Evolutionary conservation across 2,329 filamentous ascomycete species (phyloP).

Genomic region (Alternaria conjuncta): DNA sequence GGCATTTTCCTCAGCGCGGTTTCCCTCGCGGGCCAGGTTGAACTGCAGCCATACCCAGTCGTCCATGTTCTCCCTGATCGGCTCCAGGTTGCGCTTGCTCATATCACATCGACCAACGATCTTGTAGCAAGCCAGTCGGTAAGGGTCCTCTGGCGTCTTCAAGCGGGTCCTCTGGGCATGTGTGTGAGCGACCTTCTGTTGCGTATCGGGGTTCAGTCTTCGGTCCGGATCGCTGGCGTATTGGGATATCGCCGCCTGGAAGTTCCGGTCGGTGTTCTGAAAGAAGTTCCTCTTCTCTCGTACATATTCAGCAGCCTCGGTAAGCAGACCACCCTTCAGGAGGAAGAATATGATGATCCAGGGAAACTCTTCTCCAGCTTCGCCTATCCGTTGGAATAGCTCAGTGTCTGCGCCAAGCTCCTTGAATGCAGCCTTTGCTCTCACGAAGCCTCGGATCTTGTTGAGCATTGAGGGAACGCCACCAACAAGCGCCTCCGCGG

Average conservation of each 20-base stretch:
- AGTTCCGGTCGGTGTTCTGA: constrained; percentile 87
- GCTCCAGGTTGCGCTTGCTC: constrained; percentile 62
- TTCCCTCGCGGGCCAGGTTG: constrained; percentile 66
- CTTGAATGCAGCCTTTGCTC: constrained; percentile 78
- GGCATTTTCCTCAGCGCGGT: constrained; percentile 66
- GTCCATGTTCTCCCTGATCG: constrained; percentile 65
- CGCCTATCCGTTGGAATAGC: constrained; percentile 75
- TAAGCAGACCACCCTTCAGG: constrained; percentile 80
- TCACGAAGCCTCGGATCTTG: constrained; percentile 91
- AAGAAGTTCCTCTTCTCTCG: constrained; percentile 83
- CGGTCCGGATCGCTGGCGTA: constrained; percentile 80
- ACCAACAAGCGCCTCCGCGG: constrained; percentile 85
- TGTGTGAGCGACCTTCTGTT: constrained; percentile 87
- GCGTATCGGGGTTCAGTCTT: constrained; percentile 76
- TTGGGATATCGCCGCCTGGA: constrained; percentile 83
- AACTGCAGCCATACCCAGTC: constrained; percentile 74
- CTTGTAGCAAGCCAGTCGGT: constrained; percentile 97
- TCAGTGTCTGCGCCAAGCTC: constrained; percentile 83
- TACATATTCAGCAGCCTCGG: constrained; percentile 87
- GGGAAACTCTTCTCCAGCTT: constrained; percentile 73
- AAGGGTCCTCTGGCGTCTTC: constrained; percentile 88
- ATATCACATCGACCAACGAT: constrained; percentile 82
- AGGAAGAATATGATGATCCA: constrained; percentile 97
- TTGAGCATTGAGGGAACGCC: constrained; percentile 86
- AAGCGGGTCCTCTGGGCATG: constrained; percentile 86